Percentiles rank a stretch among this genome's conserved stretches.
Evolutionary conservation across 345 rosid species (phyloP).

Genomic region (Citrus unshiu): DNA sequence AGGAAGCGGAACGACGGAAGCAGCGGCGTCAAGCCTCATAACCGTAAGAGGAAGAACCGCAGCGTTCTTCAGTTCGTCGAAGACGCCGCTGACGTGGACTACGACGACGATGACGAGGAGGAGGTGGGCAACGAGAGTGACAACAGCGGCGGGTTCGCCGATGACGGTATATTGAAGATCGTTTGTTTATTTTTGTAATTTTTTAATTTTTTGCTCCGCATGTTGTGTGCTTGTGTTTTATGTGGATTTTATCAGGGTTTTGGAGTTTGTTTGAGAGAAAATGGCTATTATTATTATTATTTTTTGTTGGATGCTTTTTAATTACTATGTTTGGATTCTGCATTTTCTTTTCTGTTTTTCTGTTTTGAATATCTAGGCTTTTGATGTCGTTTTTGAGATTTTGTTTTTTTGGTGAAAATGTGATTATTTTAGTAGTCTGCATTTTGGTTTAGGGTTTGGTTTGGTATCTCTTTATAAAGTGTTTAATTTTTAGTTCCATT

Average conservation of each 20-base stretch:
- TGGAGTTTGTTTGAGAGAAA: neutral
- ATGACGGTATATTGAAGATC: slow-evolving; percentile 21
- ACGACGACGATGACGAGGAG: slow-evolving; percentile 26
- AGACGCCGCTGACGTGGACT: slow-evolving; percentile 47
- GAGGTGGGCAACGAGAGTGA: slow-evolving; percentile 20
- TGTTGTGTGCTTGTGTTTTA: neutral
- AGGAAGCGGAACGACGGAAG: slow-evolving; percentile 31
- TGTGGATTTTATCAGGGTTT: slow-evolving; percentile 9
- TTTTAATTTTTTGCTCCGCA: neutral
- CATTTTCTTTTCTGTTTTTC: neutral
- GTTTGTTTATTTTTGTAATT: neutral
- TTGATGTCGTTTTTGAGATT: neutral
- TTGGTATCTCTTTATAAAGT: neutral
- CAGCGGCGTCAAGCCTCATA: slow-evolving; percentile 31
- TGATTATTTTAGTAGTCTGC: neutral
- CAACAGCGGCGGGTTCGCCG: slow-evolving; percentile 33
- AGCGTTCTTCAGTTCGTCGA: slow-evolving; percentile 65
- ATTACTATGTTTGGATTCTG: neutral
- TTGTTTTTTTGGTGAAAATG: neutral
- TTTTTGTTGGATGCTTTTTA: neutral
- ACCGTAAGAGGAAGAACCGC: slow-evolving; percentile 39
- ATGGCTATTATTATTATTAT: neutral
- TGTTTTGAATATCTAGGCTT: neutral
- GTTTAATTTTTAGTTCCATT: neutral
- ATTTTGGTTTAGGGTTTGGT: neutral